Conservation (phyloP, 257 asterid genomes). For the Salvia miltiorrhiza region DNA sequence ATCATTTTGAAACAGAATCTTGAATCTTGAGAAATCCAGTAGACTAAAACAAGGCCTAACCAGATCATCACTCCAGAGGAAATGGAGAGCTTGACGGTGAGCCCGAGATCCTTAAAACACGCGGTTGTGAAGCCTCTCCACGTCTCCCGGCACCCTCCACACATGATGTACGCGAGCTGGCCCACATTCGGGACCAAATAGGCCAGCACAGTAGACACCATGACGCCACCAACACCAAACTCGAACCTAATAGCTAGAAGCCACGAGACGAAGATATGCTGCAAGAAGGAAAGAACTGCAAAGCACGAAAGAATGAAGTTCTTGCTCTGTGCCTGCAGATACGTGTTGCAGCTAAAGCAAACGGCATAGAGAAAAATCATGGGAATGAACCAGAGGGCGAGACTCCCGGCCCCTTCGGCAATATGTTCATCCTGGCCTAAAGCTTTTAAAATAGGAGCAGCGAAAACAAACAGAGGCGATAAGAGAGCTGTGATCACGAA, state of each 20-base stretch:
- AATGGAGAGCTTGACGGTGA: conserved; percentile 50
- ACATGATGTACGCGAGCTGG: conserved; percentile 38
- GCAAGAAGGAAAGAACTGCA: conserved; percentile 36
- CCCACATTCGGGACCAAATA: conserved; percentile 62
- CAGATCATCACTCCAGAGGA: conserved; percentile 78
- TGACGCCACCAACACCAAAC: conserved; percentile 54
- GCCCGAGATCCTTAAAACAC: conserved; percentile 55
- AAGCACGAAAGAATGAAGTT: conserved; percentile 47
- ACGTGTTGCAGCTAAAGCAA: conserved; percentile 60
- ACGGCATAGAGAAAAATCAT: conserved; percentile 40
- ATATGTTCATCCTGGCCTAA: conserved; percentile 56
- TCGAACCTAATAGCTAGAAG: conserved; percentile 42
- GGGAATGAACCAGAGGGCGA: conserved; percentile 54
- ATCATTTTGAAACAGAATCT: too few relatives aligned
- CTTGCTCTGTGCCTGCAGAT: conserved; percentile 71
- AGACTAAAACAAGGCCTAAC: conserved; percentile 21
- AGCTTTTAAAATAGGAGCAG: conserved; percentile 44
- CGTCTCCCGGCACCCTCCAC: conserved; percentile 65
- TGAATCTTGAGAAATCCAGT: too few relatives aligned
- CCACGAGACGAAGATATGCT: conserved; percentile 60
- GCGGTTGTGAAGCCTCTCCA: conserved; percentile 68
- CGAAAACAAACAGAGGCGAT: conserved; percentile 41
- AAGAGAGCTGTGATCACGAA: not conserved
- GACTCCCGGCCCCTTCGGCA: conserved; percentile 41
- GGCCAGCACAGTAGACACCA: conserved; percentile 52